Evolutionary conservation across 768 basidiomycete species (phyloP).

Genomic region (Chalciporus chontae): DNA sequence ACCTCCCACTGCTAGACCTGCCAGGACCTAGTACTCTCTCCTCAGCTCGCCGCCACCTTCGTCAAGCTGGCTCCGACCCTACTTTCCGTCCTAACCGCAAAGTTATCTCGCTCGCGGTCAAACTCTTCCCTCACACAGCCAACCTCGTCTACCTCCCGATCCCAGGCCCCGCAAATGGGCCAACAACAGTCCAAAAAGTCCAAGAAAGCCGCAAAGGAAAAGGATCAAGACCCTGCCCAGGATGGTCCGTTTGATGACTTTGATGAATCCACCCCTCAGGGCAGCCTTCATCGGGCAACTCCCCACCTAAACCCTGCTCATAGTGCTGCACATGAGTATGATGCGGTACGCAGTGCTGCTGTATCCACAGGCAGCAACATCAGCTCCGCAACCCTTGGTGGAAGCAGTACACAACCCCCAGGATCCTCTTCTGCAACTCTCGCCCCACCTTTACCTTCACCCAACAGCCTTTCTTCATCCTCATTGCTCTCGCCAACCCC

Average conservation of each 20-base stretch:
- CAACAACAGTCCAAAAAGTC: slow-evolving; percentile 82
- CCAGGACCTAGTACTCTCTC: too few relatives aligned
- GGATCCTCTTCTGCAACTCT: slow-evolving; percentile 31
- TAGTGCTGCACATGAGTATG: slow-evolving; percentile 35
- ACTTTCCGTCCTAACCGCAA: slow-evolving; percentile 69
- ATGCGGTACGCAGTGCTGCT: slow-evolving; percentile 30
- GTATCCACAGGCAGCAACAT: slow-evolving; percentile 33
- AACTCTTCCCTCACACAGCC: slow-evolving; percentile 73
- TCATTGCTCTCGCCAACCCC: slow-evolving; percentile 32
- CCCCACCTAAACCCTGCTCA: slow-evolving; percentile 39
- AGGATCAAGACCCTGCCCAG: slow-evolving; percentile 50
- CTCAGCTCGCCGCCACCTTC: slow-evolving; percentile 15
- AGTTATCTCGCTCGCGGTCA: slow-evolving; percentile 65
- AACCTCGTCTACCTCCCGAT: slow-evolving; percentile 37
- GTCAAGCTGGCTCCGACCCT: slow-evolving; percentile 80
- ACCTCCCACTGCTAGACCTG: slow-evolving; percentile 1
- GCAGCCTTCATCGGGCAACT: slow-evolving; percentile 44
- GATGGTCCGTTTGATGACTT: slow-evolving; percentile 42
- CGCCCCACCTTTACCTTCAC: slow-evolving; percentile 36
- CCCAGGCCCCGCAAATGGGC: slow-evolving; percentile 60
- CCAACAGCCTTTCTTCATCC: slow-evolving; percentile 37
- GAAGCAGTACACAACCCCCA: slow-evolving; percentile 34
- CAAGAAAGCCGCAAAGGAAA: slow-evolving; percentile 69
- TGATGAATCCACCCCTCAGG: slow-evolving; percentile 35
- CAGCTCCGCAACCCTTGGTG: slow-evolving; percentile 37